Conservation (phyloP, 768 basidiomycete species). For the Rhodotorula paludigena region DNA sequence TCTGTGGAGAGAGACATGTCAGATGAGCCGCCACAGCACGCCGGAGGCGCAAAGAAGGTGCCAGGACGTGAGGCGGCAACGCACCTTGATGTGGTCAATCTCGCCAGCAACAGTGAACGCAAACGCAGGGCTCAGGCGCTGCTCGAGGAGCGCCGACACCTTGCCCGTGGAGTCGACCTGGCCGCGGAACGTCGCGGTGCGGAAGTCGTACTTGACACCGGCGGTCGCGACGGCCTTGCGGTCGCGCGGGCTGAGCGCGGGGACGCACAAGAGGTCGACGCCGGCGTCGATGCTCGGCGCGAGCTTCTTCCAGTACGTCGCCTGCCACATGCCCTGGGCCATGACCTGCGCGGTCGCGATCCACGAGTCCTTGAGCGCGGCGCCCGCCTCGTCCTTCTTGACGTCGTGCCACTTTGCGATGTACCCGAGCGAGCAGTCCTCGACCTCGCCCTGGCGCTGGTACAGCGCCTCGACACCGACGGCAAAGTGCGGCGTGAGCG, state of each 20-base stretch:
- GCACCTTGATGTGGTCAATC: conserved; percentile 87
- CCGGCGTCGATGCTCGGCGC: conserved; percentile 96
- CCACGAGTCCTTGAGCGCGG: conserved; percentile 33
- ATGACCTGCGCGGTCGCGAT: conserved; percentile 47
- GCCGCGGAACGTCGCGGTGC: conserved; percentile 87
- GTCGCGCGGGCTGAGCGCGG: conserved; percentile 60
- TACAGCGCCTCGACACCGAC: conserved; percentile 78
- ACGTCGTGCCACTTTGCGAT: conserved; percentile 65
- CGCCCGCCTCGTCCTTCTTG: conserved; percentile 30
- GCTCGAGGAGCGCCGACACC: conserved; percentile 88
- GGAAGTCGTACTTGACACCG: conserved; percentile 93
- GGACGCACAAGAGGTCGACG: conserved; percentile 79
- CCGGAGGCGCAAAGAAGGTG: not conserved
- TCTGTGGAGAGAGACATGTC: not conserved
- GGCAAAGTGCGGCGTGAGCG: conserved; percentile 81
- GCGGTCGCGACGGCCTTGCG: conserved; percentile 88
- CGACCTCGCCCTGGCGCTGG: conserved; percentile 62
- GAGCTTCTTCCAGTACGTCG: conserved; percentile 94
- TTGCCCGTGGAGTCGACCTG: conserved; percentile 93
- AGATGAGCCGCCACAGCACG: not conserved
- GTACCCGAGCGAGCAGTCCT: conserved; percentile 57
- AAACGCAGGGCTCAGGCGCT: conserved; percentile 90
- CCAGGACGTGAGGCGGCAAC: not conserved
- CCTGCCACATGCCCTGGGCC: conserved; percentile 64
- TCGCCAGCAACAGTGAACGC: conserved; percentile 91